phyloP scores from a whole-genome alignment of 352 stramenopile species.

The Sclerospora graminicola region DNA sequence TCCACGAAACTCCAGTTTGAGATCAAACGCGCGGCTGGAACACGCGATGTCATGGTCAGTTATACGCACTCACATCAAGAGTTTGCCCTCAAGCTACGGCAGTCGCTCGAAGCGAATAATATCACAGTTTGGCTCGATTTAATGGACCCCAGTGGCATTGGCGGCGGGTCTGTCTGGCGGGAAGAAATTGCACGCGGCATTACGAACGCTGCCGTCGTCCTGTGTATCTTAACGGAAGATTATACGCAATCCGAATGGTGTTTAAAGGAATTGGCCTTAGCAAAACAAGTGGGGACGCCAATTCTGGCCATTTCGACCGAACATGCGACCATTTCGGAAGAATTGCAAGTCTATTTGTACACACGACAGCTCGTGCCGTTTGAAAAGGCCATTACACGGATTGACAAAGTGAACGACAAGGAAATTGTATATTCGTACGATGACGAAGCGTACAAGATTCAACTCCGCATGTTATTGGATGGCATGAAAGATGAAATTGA shows the following conservation, averaged over 20 bases:
- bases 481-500: constrained; percentile 79
- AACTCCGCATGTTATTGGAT: constrained; percentile 72
- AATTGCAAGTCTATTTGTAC: constrained; percentile 79
- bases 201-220: constrained; percentile 58
- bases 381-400: constrained; percentile 48
- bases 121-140: constrained; percentile 82
- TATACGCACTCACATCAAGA: constrained; percentile 79
- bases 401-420: constrained; percentile 34
- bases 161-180: constrained; percentile 68
- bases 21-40: constrained; percentile 67
- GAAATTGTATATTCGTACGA: constrained; percentile 81
- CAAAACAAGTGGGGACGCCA: constrained; percentile 70
- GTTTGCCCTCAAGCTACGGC: constrained; percentile 72
- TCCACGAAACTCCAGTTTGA: constrained; percentile 71
- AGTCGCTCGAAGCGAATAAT: constrained; percentile 55
- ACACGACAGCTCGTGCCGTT: constrained; percentile 76
- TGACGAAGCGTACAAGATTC: constrained; percentile 49
- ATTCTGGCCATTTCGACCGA: constrained; percentile 71
- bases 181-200: constrained; percentile 76
- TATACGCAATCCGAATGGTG: constrained; percentile 77
- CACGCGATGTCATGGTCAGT: constrained; percentile 82
- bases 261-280: constrained; percentile 71
- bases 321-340: constrained; percentile 48
- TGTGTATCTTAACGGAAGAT: constrained; percentile 74
- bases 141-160: constrained; percentile 80